These are phyloP conservation scores for Bisporella sp. DNA, from an alignment of 2,329 filamentous ascomycete species.

Conservation along the genomic window DNA sequence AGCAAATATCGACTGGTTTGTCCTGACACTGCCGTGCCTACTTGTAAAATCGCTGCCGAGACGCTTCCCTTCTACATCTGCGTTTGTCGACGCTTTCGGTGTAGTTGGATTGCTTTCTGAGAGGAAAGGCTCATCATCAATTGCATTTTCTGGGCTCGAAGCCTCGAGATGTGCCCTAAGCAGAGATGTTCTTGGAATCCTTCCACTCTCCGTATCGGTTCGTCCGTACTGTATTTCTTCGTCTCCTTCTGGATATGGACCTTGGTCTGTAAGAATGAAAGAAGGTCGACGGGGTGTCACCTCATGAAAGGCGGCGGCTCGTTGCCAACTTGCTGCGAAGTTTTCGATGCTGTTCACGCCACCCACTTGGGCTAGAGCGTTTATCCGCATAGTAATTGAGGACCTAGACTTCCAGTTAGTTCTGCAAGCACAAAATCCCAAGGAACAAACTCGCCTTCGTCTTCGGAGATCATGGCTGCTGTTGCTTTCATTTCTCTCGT, in stretches of 20 bases:
- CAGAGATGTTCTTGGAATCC: constrained; percentile 28
- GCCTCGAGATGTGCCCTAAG: constrained; percentile 46
- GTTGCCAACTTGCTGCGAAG: constrained; percentile 87
- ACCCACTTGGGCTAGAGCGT: constrained; percentile 62
- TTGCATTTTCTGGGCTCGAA: constrained; percentile 23
- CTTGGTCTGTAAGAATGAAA: constrained; percentile 55
- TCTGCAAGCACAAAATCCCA: no score
- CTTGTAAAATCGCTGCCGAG: constrained; percentile 16
- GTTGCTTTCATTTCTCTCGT: constrained; percentile 10
- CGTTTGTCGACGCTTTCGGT: constrained; percentile 32
- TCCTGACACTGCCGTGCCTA: constrained; percentile 25
- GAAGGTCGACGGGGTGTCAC: constrained; percentile 74
- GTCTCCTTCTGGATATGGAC: constrained; percentile 20
- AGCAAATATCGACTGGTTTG: constrained; percentile 46
- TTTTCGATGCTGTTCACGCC: constrained; percentile 92
- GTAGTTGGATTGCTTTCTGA: constrained; percentile 11
- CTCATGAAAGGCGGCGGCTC: constrained; percentile 81
- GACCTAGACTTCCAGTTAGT: constrained; percentile 35
- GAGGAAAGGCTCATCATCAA: constrained; percentile 19
- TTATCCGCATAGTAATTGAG: constrained; percentile 51
- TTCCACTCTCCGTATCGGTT: constrained; percentile 18
- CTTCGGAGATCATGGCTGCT: constrained; percentile 16
- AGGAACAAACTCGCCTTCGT: constrained; percentile 17
- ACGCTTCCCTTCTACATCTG: constrained; percentile 22
- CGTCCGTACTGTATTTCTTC: constrained; percentile 20